phyloP scores from a whole-genome alignment of 805 yeast species.

The Candida koratica region DNA sequence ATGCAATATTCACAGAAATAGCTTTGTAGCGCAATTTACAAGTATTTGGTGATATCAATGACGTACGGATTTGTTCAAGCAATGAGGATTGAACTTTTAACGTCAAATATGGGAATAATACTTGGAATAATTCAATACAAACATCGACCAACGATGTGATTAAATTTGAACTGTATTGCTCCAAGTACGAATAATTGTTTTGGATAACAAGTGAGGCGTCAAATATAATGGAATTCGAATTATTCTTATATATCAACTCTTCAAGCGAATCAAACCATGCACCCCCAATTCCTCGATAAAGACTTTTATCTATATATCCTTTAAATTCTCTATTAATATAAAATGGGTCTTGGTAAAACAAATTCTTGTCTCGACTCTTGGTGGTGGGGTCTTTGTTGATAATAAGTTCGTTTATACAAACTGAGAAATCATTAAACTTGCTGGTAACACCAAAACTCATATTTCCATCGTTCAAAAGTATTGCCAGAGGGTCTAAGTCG shows the following conservation, averaged over 20 bases:
- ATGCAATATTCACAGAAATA: slow-evolving; percentile 54
- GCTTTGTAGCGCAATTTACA: slow-evolving; percentile 42
- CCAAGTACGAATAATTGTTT: slow-evolving; percentile 22
- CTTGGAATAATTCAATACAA: slow-evolving; percentile 72
- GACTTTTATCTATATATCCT: slow-evolving; percentile 7
- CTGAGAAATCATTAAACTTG: slow-evolving; percentile 29
- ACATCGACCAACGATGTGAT: slow-evolving; percentile 56
- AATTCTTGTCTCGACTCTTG: slow-evolving; percentile 1
- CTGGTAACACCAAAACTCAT: slow-evolving; percentile 54
- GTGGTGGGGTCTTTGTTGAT: neutral
- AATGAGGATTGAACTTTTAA: slow-evolving; percentile 81
- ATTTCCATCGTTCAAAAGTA: slow-evolving; percentile 45
- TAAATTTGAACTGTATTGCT: slow-evolving; percentile 25
- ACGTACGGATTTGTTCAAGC: slow-evolving; percentile 70
- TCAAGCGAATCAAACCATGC: slow-evolving; percentile 24
- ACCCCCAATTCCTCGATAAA: slow-evolving; percentile 19
- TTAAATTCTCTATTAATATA: slow-evolving; percentile 26
- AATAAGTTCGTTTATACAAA: slow-evolving; percentile 24
- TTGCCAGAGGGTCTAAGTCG: slow-evolving; percentile 22
- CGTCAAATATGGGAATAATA: slow-evolving; percentile 66
- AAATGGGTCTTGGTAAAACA: slow-evolving; percentile 16
- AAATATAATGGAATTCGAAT: slow-evolving; percentile 26
- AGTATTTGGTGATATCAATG: slow-evolving; percentile 34
- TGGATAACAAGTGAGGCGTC: slow-evolving; percentile 30
- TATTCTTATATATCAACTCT: slow-evolving; percentile 16